Evolutionary conservation across 345 rosid genomes (phyloP), one percentile per base, ranked within the genome.

Genomic region (Erucastrum elatum): DNA sequence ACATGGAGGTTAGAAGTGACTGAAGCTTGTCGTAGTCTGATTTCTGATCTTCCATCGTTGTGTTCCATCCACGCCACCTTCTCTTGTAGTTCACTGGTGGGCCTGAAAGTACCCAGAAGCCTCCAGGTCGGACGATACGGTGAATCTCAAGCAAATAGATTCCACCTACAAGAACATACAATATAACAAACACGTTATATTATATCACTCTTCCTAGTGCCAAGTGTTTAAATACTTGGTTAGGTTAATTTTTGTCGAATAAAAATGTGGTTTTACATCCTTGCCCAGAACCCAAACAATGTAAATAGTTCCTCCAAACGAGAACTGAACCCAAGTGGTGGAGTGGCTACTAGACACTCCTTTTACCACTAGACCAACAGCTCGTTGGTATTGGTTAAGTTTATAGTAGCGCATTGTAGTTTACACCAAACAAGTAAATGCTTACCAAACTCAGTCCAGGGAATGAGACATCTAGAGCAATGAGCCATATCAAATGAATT

Each of bases 401-500:
- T 26, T 10, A 3, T 10, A 27, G 15, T 5, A 59, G 10, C 31
- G 10, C 31, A 59, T 10, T 26, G 33, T 59, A 59, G 26, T 11
- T 2, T 26, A 58, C 27, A 27, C 64, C 64, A 60, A 11, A 11
- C 6, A 29, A 29, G 17, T 8, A 60, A 55, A 66, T 34, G 83
- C 51, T 84, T 84, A 95, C 99, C 98, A 12, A 91, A 95, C 85
- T 95, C 99, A 4, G 98, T 91, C 99, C 99, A 95, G 34, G 99
- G 99, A 76, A 95, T 95, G 76, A 95, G 99, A 86, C 99, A 93
- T 84, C 99, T 88, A 16, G 99, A 95, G 89, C 99, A 95, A 84
- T 95, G 99, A 84, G 99, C 99, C 94, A 95, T 92, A 84, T 95
- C 99, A 76, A 95, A 95, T 10, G 97, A 83, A 78, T 83, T 88